These are phyloP conservation scores for Aspergillus ustus DNA, from an alignment of 2,329 filamentous ascomycete genomes.

Conservation along the genomic window DNA sequence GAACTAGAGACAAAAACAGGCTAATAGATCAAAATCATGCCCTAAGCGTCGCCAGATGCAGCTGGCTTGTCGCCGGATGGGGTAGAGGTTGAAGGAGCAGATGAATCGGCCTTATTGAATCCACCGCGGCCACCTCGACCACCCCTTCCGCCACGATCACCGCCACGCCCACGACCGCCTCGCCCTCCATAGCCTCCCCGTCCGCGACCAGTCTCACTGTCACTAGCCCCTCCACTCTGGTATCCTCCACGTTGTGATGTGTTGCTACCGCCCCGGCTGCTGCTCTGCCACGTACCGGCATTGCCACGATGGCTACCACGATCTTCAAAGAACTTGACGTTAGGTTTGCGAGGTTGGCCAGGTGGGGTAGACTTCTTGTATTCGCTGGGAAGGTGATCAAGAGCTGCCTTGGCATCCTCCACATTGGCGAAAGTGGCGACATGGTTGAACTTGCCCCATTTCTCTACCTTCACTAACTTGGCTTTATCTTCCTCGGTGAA, in stretches of 20 bases:
- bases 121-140: constrained; percentile 66
- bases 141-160: constrained; percentile 50
- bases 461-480: constrained; percentile 77
- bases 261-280: constrained; percentile 63
- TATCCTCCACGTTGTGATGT: constrained; percentile 77
- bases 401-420: constrained; percentile 79
- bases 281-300: constrained; percentile 61
- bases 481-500: constrained; percentile 81
- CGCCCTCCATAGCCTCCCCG: constrained; percentile 49
- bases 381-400: constrained; percentile 75
- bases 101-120: constrained; percentile 56
- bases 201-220: constrained; percentile 67
- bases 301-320: constrained; percentile 59
- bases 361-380: constrained; percentile 70
- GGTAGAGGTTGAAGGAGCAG: constrained; percentile 31
- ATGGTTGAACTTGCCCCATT: constrained; percentile 70
- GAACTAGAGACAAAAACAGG: constrained; percentile 18
- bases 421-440: constrained; percentile 81
- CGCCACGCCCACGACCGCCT: constrained; percentile 60
- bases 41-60: constrained; percentile 39
- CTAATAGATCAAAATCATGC: constrained; percentile 20
- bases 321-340: constrained; percentile 82
- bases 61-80: constrained; percentile 42
- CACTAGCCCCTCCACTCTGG: constrained; percentile 79
- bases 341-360: constrained; percentile 76